Conservation (phyloP, 2,329 filamentous ascomycete species). For the Fonsecaea pugnacius region DNA sequence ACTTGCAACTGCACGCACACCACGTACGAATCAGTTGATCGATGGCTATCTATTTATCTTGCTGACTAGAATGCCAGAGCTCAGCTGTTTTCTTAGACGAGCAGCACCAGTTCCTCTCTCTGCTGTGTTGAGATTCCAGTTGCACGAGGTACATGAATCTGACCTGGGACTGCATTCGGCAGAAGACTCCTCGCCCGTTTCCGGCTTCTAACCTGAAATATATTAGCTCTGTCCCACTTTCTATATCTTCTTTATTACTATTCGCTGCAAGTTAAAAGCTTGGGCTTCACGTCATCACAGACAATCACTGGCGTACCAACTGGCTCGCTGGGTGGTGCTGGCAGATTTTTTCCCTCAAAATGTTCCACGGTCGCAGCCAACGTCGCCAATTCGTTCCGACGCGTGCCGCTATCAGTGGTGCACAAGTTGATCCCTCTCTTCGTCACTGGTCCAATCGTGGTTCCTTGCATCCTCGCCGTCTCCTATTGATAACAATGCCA, state of each 20-base stretch:
- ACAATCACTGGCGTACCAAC: not conserved
- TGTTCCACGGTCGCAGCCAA: conserved; percentile 7
- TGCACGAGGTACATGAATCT: not conserved
- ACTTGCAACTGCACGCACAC: not conserved
- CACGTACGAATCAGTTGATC: not conserved
- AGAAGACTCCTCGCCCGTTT: not conserved
- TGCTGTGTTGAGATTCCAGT: not conserved
- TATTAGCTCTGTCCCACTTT: not conserved
- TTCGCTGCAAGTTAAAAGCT: not conserved
- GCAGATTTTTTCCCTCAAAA: not conserved
- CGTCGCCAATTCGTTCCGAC: conserved; percentile 1
- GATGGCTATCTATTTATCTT: not conserved
- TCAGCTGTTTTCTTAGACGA: not conserved
- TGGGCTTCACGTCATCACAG: conserved; percentile 17
- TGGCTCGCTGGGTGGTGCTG: not conserved
- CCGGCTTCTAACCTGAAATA: not conserved
- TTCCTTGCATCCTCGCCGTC: not conserved
- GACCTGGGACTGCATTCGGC: not conserved
- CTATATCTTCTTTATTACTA: not conserved
- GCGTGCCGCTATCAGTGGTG: conserved; percentile 19
- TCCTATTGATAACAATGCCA: conserved; percentile 1
- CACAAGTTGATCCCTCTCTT: not conserved
- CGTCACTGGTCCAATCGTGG: conserved; percentile 1
- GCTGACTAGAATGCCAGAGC: not conserved
- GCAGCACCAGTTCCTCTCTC: not conserved